Base-by-base conservation (phyloP, 768 basidiomycete species). In the Gloeopeniophorella convolvens region DNA sequence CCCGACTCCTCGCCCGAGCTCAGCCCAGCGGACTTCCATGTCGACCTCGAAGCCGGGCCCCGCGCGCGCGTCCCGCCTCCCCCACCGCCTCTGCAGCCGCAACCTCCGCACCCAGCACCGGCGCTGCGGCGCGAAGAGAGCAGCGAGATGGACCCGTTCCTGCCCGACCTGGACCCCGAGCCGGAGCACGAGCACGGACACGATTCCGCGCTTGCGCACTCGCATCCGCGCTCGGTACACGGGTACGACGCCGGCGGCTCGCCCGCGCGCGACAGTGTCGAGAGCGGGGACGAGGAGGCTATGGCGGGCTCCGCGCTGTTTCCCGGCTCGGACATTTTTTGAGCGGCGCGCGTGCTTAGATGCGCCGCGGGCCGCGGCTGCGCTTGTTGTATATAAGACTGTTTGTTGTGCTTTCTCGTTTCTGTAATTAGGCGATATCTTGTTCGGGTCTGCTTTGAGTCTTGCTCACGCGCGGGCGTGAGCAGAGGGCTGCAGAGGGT, bases 381-480 rank as follows among this genome's bases (percentile, higher is more conserved):
- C n/a, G n/a, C n/a, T 42, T 13, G 39, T 47, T 34, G 23, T 48
- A 48, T 54, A 54, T 54, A 55, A 32, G 41, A 41, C n/a, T n/a
- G n/a, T n/a, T n/a, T n/a, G n/a, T n/a, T 33, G 41, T 40, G 24
- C 4, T 37, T 28, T 31, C 26, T 23, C 26, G 32, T 32, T 20
- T 20, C 40, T 31, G 5, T 46, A 40, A 55, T 63, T 37, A 2
- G 18, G n/a, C n/a, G n/a, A n/a, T n/a, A n/a, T n/a, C 24, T 36
- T 37, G 18, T 6, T 21, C 30, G 20, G 5, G 13, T 33, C 18
- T 31, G 57, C 7, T 23, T 16, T n/a, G 13, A 7, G 40, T n/a
- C 0, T 48, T 72, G 73, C 72, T 72, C 45, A 71, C 72, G 58
- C 72, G 72, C 43, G 70, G 73, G 41, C n/a, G n/a, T n/a, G n/a